phyloP scores from a whole-genome alignment of 768 basidiomycete genomes.

The Amanita fuliginea region DNA sequence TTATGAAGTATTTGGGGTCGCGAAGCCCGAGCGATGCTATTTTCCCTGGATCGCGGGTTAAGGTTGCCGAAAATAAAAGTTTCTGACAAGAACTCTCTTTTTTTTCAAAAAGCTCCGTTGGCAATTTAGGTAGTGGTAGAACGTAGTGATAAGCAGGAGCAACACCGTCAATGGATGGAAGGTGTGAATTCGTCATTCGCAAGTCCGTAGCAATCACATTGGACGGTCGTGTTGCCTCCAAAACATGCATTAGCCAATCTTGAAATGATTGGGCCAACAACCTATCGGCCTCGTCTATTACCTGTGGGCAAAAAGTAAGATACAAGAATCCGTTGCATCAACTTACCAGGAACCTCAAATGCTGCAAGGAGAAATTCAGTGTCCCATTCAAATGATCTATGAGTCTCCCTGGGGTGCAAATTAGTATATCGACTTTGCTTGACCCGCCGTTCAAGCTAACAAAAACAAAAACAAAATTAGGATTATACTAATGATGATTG shows the following conservation, averaged over 20 bases:
- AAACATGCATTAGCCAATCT: constrained; percentile 82
- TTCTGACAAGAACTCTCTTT: constrained; percentile 77
- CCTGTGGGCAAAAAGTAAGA: constrained; percentile 28
- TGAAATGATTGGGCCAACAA: constrained; percentile 92
- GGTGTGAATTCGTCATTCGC: not conserved
- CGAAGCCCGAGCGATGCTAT: constrained; percentile 71
- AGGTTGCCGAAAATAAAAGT: constrained; percentile 90
- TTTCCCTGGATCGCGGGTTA: constrained; percentile 91
- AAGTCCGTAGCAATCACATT: not conserved
- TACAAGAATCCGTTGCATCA: constrained; percentile 5
- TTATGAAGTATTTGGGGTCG: constrained; percentile 81
- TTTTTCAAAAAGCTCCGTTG: constrained; percentile 44
- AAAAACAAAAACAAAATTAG: constrained; percentile 5
- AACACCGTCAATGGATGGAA: constrained; percentile 38
- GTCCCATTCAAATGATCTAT: constrained; percentile 91
- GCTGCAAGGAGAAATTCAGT: constrained; percentile 83
- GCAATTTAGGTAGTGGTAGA: constrained; percentile 25
- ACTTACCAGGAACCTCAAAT: constrained; percentile 85
- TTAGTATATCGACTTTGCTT: constrained; percentile 86
- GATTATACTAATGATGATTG: not conserved
- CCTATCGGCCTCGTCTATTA: constrained; percentile 98
- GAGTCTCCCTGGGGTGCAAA: constrained; percentile 91
- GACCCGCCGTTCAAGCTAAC: constrained; percentile 70
- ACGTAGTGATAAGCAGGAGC: constrained; percentile 48
- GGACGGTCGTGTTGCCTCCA: constrained; percentile 52